Evolutionary conservation across 164 flowering plant genomes (phyloP), one percentile per base, ranked within the genome.

Genomic region (Litsea cubeba): DNA sequence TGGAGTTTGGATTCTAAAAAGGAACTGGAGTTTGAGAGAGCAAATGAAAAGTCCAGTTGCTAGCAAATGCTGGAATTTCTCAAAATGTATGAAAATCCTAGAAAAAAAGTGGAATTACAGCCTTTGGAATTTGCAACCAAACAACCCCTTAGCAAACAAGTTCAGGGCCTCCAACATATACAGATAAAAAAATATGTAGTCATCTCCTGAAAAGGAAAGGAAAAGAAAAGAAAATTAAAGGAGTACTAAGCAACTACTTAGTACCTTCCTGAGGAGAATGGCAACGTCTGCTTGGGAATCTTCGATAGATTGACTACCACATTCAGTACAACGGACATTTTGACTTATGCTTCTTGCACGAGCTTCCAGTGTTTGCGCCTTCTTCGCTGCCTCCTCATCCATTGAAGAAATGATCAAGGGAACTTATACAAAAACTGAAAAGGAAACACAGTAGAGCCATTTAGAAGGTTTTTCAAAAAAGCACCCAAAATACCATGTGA

Each of bases 291-390:
- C 99, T 81, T 91, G 91, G 8, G 99, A 95, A 66, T 91, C 99
- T 85, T 95, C 98, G 84, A 95, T 95, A 74, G 97, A 93, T 77
- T 95, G 97, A 80, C 93, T 91, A 26, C 99, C 98, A 80, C 99
- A 95, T 76, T 95, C 98, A 0, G 93, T 91, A 76, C 98, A 95
- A 63, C 98, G 89, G 1, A 95, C 99, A 77, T 92, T 95, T 78
- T 93, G 97, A 79, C 98, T 93, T 66, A 95, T 93, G 75, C 88
- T 91, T 72, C 91, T 81, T 1, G 99, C 99, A 70, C 96, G 81
- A 15, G 95, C 96, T 32, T 95, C 96, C 49, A 87, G 83, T 67
- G 90, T 50, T 71, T 82, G 94, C 18, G 78, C 78, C 68, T 84
- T 84, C 84, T 79, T 95, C 76, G 83, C 81, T 25, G 80, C 82